These are phyloP conservation scores for Phellinidium pouzarii DNA, from an alignment of 1,284 basidiomycete genomes.

Conservation along the genomic window DNA sequence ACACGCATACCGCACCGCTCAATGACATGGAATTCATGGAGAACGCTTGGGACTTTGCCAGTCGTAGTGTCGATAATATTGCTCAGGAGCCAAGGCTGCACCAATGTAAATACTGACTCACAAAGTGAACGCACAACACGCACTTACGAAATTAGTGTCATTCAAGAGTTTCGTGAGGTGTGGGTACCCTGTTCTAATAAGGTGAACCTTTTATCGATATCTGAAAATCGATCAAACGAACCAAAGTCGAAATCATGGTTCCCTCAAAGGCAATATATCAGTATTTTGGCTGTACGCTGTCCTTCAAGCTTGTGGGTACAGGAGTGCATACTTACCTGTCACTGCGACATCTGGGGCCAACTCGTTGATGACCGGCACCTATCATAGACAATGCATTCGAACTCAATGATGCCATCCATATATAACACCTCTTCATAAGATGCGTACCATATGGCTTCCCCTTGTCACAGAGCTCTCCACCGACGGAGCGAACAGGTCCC, in stretches of 20 bases:
- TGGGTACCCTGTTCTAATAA: conserved; percentile 74
- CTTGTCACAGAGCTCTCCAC: conserved; percentile 84
- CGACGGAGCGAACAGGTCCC: conserved; percentile 82
- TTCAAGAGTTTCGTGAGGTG: conserved; percentile 71
- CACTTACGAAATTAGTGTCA: conserved; percentile 62
- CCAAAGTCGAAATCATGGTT: conserved; percentile 85
- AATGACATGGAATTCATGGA: conserved; percentile 56
- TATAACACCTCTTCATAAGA: background rate
- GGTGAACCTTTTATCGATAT: background rate
- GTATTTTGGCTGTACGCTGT: too few species aligned
- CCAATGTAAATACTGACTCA: conserved; percentile 20
- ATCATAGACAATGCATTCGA: conserved; percentile 6
- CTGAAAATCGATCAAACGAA: conserved; percentile 20
- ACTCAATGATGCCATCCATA: background rate
- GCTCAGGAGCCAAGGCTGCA: conserved; percentile 67
- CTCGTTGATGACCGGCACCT: conserved; percentile 79
- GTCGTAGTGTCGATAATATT: conserved; percentile 68
- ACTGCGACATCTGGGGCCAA: conserved; percentile 63
- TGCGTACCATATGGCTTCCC: conserved; percentile 83
- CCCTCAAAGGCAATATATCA: conserved; percentile 33
- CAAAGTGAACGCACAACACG: conserved; percentile 17
- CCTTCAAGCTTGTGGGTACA: background rate
- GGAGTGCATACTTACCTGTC: conserved; percentile 40
- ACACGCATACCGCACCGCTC: conserved; percentile 65
- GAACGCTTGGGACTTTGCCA: conserved; percentile 45